Conservation (phyloP, 2,329 filamentous ascomycete genomes). For the Bipolaris gigantea region DNA sequence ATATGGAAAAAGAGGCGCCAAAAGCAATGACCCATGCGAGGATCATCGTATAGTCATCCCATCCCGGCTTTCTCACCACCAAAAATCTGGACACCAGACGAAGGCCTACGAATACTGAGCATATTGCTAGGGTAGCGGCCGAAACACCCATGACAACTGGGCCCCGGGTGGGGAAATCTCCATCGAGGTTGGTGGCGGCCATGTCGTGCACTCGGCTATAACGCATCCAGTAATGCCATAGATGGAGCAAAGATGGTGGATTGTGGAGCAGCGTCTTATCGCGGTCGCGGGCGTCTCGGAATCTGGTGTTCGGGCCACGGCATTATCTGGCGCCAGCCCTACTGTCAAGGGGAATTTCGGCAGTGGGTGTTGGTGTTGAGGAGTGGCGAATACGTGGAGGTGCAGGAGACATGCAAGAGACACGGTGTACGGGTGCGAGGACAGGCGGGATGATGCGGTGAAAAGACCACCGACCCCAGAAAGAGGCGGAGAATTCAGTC, state of each 20-base stretch:
- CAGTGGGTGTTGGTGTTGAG: not conserved
- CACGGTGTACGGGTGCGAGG: too few species aligned
- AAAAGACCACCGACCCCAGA: constrained; percentile 24
- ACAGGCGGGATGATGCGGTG: constrained; percentile 18
- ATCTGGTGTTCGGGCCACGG: constrained; percentile 19
- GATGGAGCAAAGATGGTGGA: not conserved
- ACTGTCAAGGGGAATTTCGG: constrained; percentile 3
- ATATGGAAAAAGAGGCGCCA: constrained; percentile 68
- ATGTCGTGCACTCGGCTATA: constrained; percentile 26
- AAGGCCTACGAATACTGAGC: constrained; percentile 73
- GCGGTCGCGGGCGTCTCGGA: constrained; percentile 27
- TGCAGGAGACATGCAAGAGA: constrained; percentile 3
- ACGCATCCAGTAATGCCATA: constrained; percentile 12
- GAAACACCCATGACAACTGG: constrained; percentile 67
- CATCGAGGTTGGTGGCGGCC: constrained; percentile 21
- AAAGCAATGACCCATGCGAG: constrained; percentile 75
- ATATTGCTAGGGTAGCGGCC: constrained; percentile 67
- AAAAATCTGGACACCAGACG: constrained; percentile 72
- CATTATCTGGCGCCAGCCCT: constrained; percentile 27
- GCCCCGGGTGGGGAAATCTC: constrained; percentile 32
- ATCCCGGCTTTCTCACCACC: constrained; percentile 70
- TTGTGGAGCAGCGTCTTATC: constrained; percentile 23
- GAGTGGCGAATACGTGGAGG: constrained; percentile 2
- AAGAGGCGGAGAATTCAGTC: constrained; percentile 26
- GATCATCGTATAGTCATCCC: constrained; percentile 81